Evolutionary conservation across 495 filamentous ascomycete species (phyloP), one percentile per base, ranked within the genome.

Genomic region (Hapsidospora chrysogenum): DNA sequence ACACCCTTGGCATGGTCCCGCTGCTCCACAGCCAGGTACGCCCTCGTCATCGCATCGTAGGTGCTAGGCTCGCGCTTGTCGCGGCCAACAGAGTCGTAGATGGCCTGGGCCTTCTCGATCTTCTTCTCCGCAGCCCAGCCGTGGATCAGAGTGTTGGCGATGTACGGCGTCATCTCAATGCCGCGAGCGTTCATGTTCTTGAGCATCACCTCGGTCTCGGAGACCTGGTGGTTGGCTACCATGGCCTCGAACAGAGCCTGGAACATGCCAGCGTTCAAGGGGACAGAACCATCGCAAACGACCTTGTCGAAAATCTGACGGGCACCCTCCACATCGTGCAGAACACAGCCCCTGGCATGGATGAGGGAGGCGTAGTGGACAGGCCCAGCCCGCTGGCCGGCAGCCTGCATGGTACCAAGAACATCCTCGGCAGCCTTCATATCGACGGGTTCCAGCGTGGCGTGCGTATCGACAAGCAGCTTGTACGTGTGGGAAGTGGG

Each of bases 31-130:
- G 79, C 69, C 32, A 96, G 66, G 62, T 78, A 95, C 0, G 92
- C 92, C 16, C 92, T 71, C 14, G 85, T 93, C 92, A 97, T 97
- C 23, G 87, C 86, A 59, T 97, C 89, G 51, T 97, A 97, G n/a
- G 89, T 97, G 58, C 84, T 93, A 5, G 89, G 89, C 58, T 97
- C 89, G 18, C 89, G 73, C 61, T 78, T 82, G 20, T 72, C 66
- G 17, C 64, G 65, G 22, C 74, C 69, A 25, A 97, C 70, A 31
- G 68, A 61, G 26, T 78, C 66, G 51, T 92, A 97, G 43, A 95
- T 72, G 4, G 64, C 61, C 54, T 77, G 72, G 25, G 84, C 80
- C 54, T 82, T 85, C 35, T 52, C 56, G 17, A 97, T 81, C 37
- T 85, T 69, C 54, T 78, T 79, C 53, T 81, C 81, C 19, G 72